A percentile compares a stretch with the other conserved stretches of the same genome.
Evolutionary conservation across 208 protist species (phyloP).

Genomic region (Crithidia sp.): DNA sequence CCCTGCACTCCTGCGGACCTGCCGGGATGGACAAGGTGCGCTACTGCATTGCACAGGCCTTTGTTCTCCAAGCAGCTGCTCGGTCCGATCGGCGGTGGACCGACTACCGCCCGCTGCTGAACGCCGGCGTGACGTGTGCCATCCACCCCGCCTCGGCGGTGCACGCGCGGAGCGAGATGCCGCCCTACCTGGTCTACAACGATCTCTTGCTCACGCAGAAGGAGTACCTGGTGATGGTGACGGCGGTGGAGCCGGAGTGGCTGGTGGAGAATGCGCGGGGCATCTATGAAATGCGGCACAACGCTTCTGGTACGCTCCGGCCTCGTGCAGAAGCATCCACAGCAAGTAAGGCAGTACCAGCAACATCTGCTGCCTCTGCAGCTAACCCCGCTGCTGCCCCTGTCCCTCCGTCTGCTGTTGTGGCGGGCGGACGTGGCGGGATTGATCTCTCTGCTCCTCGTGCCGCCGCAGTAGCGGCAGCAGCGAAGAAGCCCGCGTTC

Average conservation of each 20-base stretch:
- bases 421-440: not conserved
- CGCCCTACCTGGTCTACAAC: slow-evolving; percentile 99
- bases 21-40: slow-evolving; percentile 92
- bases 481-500: slow-evolving; percentile 17
- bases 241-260: slow-evolving; percentile 98
- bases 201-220: slow-evolving; percentile 96
- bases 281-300: slow-evolving; percentile 59
- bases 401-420: not conserved
- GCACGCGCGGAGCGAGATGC: slow-evolving; percentile 95
- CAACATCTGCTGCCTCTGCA: not conserved
- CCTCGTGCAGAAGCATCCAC: not conserved
- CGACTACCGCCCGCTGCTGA: slow-evolving; percentile 98
- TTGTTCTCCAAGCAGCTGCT: slow-evolving; percentile 96
- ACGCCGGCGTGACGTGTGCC: slow-evolving; percentile 93
- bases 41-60: slow-evolving; percentile 95
- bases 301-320: not conserved
- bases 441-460: not conserved
- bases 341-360: not conserved
- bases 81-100: slow-evolving; percentile 93
- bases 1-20: slow-evolving; percentile 53
- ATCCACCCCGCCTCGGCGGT: slow-evolving; percentile 98
- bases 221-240: slow-evolving; percentile 97
- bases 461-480: not conserved
- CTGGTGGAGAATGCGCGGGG: slow-evolving; percentile 86
- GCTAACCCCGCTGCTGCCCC: not conserved